These are phyloP conservation scores for Prunus yedoensis DNA, from an alignment of 331 rosid species.

Conservation along the genomic window DNA sequence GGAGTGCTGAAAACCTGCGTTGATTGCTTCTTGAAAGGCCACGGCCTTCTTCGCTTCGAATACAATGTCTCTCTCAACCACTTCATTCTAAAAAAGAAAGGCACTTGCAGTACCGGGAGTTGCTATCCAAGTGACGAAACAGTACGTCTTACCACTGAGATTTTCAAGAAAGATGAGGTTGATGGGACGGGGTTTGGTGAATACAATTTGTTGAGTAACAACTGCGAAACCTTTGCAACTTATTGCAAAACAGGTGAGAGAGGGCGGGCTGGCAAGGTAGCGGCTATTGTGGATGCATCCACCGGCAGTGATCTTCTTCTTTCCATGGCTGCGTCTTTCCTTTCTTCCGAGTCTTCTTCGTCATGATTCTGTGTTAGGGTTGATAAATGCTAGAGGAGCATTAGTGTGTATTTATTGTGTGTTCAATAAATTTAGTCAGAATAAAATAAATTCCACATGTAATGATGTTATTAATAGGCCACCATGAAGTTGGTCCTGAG, in stretches of 20 bases:
- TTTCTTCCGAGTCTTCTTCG: too few species aligned
- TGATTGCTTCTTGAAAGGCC: conserved; percentile 11
- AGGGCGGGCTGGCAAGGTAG: too few species aligned
- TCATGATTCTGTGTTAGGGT: too few species aligned
- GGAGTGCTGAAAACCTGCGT: conserved; percentile 19
- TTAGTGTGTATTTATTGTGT: too few species aligned
- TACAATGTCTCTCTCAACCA: not conserved
- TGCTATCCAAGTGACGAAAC: not conserved
- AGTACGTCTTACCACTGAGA: not conserved
- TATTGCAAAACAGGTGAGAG: not conserved
- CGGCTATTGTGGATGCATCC: too few species aligned
- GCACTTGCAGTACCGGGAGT: not conserved
- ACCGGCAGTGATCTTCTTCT: too few species aligned
- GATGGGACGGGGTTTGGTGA: not conserved
- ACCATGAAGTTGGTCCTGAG: too few species aligned
- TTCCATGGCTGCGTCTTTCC: too few species aligned
- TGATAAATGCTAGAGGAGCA: too few species aligned
- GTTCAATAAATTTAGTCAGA: too few species aligned
- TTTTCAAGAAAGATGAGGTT: not conserved
- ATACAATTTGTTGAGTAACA: not conserved
- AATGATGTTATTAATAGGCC: too few species aligned
- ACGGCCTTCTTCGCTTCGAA: not conserved
- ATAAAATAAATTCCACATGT: too few species aligned
- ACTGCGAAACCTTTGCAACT: not conserved
- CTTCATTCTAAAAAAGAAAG: not conserved